These are phyloP conservation scores for Poteriospumella lacustris DNA, from an alignment of 108 stramenopile genomes.

Conservation along the genomic window DNA sequence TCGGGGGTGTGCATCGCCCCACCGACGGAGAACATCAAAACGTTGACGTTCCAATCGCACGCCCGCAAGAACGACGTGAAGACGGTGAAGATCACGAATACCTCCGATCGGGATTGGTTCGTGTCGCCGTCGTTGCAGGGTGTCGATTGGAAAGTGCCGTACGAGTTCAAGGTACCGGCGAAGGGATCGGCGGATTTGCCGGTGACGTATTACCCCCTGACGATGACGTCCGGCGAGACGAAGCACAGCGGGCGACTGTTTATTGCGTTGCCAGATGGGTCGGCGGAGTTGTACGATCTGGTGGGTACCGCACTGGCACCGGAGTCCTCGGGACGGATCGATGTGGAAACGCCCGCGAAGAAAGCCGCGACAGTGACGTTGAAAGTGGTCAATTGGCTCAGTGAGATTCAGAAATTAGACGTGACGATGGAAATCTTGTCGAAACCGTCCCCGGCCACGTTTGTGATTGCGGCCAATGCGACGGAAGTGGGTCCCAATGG, in stretches of 20 bases:
- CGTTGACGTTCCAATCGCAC: slow-evolving; percentile 38
- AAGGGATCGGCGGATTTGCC: slow-evolving; percentile 42
- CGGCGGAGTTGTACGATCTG: slow-evolving; percentile 52
- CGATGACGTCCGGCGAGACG: slow-evolving; percentile 47
- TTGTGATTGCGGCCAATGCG: slow-evolving; percentile 49
- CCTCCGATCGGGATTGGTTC: slow-evolving; percentile 55
- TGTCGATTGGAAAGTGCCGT: slow-evolving; percentile 45
- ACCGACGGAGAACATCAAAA: slow-evolving; percentile 49
- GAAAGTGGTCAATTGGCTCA: slow-evolving; percentile 55
- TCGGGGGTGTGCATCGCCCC: slow-evolving; percentile 53
- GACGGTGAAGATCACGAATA: slow-evolving; percentile 43
- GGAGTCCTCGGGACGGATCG: slow-evolving; percentile 30
- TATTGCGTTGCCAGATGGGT: slow-evolving; percentile 59
- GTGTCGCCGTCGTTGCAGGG: slow-evolving; percentile 43
- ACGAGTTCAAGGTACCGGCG: slow-evolving; percentile 51
- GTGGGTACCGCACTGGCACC: slow-evolving; percentile 50
- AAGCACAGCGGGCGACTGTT: slow-evolving; percentile 51
- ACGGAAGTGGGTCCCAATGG: slow-evolving; percentile 52
- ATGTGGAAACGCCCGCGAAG: slow-evolving; percentile 49
- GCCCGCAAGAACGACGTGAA: slow-evolving; percentile 37
- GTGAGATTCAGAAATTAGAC: slow-evolving; percentile 44
- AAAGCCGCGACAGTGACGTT: slow-evolving; percentile 42
- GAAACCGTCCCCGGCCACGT: slow-evolving; percentile 33
- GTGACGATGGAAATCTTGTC: slow-evolving; percentile 23
- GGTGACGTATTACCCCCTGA: slow-evolving; percentile 52